Evolutionary conservation across 768 basidiomycete species (phyloP).

Genomic region (Boletellus ananiceps): DNA sequence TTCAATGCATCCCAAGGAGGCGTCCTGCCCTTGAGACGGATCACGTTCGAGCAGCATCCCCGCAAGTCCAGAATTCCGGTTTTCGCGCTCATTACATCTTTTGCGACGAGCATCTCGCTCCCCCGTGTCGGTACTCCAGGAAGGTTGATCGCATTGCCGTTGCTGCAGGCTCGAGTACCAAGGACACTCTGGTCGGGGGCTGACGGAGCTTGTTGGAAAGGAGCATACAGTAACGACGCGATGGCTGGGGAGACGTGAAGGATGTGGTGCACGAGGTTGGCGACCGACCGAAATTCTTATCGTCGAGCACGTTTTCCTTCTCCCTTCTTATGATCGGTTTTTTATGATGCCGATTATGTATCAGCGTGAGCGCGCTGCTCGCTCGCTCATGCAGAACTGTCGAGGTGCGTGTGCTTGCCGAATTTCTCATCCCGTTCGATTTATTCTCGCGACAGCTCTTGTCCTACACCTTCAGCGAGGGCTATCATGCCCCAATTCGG

Average conservation of each 20-base stretch:
- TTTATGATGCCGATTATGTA: not conserved
- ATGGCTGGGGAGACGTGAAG: conserved; percentile 53
- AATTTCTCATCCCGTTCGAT: conserved; percentile 66
- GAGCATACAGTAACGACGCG: conserved; percentile 57
- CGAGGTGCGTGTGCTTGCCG: conserved; percentile 58
- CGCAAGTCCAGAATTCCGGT: too few species aligned
- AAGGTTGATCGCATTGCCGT: conserved; percentile 29
- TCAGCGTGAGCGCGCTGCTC: conserved; percentile 38
- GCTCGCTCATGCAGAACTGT: conserved; percentile 72
- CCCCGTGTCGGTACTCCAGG: conserved; percentile 41
- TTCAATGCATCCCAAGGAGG: too few species aligned
- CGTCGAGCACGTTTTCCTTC: conserved; percentile 11
- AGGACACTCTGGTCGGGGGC: conserved; percentile 13
- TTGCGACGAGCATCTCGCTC: too few species aligned
- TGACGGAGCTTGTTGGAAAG: conserved; percentile 34
- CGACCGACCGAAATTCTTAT: conserved; percentile 3
- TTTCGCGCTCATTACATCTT: too few species aligned
- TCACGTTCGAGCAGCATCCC: too few species aligned
- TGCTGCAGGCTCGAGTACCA: conserved; percentile 8
- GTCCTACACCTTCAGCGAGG: conserved; percentile 70
- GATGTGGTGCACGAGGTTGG: conserved; percentile 14
- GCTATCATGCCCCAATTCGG: conserved; percentile 76
- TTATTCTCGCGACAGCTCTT: conserved; percentile 83
- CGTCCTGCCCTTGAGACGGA: too few species aligned
- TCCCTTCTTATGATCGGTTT: not conserved